Percentiles rank a stretch among this genome's conserved stretches.
Conservation (phyloP, 352 stramenopile species). For the Phytophthora megakarya region DNA sequence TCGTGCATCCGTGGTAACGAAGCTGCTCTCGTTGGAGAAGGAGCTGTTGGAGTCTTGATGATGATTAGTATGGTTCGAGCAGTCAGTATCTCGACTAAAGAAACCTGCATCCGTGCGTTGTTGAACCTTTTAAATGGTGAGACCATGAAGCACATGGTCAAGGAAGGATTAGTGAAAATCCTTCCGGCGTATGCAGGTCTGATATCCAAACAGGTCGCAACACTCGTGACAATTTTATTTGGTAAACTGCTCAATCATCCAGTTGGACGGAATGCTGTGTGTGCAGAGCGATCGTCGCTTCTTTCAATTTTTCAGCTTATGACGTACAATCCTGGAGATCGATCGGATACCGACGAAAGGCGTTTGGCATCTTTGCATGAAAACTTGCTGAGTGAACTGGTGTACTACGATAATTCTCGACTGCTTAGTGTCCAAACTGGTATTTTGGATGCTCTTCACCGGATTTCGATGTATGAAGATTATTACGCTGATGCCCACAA, state of each 20-base stretch:
- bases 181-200: conserved; percentile 51
- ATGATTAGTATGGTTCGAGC: conserved; percentile 85
- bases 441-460: conserved; percentile 53
- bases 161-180: conserved; percentile 72
- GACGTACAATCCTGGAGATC: conserved; percentile 11
- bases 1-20: conserved; percentile 61
- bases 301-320: conserved; percentile 61
- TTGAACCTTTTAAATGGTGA: conserved; percentile 66
- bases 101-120: conserved; percentile 68
- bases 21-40: conserved; percentile 53
- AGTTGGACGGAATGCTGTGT: conserved; percentile 51
- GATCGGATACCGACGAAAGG: conserved; percentile 2
- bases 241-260: conserved; percentile 58
- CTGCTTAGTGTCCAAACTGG: conserved; percentile 56
- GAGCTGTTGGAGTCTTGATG: conserved; percentile 67
- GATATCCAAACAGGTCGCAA: conserved; percentile 26
- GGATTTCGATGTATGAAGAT: conserved; percentile 28
- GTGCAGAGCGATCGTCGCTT: conserved; percentile 47
- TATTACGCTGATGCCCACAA: neutral
- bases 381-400: conserved; percentile 50
- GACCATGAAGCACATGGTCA: conserved; percentile 68
- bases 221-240: conserved; percentile 60
- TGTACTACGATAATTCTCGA: conserved; percentile 61
- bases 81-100: conserved; percentile 62
- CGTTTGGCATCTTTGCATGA: conserved; percentile 40